Conservation (phyloP, 495 filamentous ascomycete species). For the Penicillium samsonianum region DNA sequence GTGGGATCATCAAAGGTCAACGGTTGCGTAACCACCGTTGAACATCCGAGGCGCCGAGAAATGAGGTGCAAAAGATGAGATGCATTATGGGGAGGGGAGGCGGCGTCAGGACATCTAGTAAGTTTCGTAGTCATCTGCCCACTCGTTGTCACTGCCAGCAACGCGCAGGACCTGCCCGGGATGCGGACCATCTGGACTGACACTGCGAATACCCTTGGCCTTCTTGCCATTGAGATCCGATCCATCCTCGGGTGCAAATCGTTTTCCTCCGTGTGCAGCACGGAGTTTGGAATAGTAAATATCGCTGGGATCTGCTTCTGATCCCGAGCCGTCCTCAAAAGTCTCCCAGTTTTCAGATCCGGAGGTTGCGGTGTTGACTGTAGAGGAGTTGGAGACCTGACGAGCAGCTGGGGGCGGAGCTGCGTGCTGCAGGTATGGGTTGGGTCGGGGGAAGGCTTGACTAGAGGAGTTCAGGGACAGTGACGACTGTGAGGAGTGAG, state of each 20-base stretch:
- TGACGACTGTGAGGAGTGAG: conserved; percentile 42
- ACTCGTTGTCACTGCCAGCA: conserved; percentile 50
- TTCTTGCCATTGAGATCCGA: conserved; percentile 55
- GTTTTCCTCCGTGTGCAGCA: conserved; percentile 60
- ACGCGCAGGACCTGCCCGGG: conserved; percentile 42
- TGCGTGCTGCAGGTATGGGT: conserved; percentile 46
- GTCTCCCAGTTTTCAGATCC: conserved; percentile 97
- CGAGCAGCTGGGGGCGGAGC: conserved; percentile 55
- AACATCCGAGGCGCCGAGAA: conserved; percentile 20
- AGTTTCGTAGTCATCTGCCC: conserved; percentile 52
- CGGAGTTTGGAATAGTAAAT: conserved; percentile 75
- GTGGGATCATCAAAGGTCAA: conserved; percentile 29
- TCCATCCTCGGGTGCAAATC: conserved; percentile 60
- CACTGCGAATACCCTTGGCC: conserved; percentile 53
- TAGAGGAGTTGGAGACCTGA: conserved; percentile 72
- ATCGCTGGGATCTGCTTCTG: conserved; percentile 71
- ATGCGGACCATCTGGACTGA: conserved; percentile 45
- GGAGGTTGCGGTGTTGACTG: conserved; percentile 61
- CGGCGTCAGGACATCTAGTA: conserved; percentile 32
- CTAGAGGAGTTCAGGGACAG: conserved; percentile 41
- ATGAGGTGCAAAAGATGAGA: conserved; percentile 2
- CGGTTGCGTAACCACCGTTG: conserved; percentile 25
- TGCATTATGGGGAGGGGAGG: conserved; percentile 7
- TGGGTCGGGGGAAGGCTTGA: conserved; percentile 40
- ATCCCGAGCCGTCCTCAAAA: conserved; percentile 75